Percentiles rank a stretch among this genome's conserved stretches.
phyloP scores from a whole-genome alignment of 495 filamentous ascomycete genomes.

The Xylaria longipes region DNA sequence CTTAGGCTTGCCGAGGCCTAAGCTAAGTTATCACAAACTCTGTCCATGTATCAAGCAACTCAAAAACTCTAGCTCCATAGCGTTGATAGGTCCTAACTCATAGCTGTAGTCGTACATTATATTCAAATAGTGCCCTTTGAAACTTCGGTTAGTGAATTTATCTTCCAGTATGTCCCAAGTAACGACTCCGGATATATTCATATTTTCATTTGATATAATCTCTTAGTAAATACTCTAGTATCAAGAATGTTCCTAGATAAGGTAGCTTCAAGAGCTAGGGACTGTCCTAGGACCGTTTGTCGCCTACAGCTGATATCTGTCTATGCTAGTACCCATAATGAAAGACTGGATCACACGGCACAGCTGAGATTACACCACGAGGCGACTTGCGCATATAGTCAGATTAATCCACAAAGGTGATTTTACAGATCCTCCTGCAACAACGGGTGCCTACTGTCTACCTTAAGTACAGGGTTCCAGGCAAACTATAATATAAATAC shows the following conservation, averaged over 20 bases:
- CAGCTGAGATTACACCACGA: background rate
- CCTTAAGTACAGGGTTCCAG: background rate
- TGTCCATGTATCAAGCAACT: background rate
- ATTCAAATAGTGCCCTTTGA: background rate
- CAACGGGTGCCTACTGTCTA: background rate
- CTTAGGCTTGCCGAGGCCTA: background rate
- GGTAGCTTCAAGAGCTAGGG: background rate
- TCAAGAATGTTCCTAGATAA: background rate
- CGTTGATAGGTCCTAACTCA: background rate
- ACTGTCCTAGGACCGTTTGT: background rate
- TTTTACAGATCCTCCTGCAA: background rate
- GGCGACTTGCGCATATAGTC: background rate
- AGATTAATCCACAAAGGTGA: background rate
- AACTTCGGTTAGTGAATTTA: background rate
- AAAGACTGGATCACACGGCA: background rate
- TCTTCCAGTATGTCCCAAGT: background rate
- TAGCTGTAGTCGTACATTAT: background rate
- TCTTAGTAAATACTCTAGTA: background rate
- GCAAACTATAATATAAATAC: background rate
- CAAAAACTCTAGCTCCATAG: background rate
- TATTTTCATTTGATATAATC: background rate
- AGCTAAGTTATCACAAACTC: background rate
- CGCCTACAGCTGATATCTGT: background rate
- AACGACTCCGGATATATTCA: background rate
- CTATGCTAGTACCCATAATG: background rate